phyloP scores from a whole-genome alignment of 441 rosid genomes.

The Populus hybrid region DNA sequence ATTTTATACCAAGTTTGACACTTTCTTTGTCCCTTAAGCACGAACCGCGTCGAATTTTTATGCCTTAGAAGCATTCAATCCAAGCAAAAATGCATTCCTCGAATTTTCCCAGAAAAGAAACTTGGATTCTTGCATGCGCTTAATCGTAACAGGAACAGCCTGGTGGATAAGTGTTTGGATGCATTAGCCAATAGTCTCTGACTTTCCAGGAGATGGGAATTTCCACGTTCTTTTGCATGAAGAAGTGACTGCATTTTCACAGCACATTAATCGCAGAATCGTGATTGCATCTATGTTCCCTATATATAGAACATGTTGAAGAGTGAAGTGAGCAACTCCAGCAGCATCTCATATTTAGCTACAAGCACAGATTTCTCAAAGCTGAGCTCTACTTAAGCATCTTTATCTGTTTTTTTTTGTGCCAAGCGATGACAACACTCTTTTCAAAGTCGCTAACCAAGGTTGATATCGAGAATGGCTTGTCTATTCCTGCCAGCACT shows the following conservation, averaged over 20 bases:
- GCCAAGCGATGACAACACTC: not conserved
- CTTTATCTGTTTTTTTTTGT: too few relatives aligned
- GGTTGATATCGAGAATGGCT: not conserved
- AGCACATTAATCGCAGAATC: not conserved
- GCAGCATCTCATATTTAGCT: not conserved
- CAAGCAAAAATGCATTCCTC: not conserved
- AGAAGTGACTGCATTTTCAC: not conserved
- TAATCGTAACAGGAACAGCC: not conserved
- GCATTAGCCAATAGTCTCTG: not conserved
- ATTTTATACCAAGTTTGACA: not conserved
- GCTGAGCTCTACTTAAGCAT: too few relatives aligned
- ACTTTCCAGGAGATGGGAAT: not conserved
- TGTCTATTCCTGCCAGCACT: not conserved
- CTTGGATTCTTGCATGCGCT: too few relatives aligned
- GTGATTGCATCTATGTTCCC: not conserved
- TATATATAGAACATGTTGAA: not conserved
- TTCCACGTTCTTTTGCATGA: not conserved
- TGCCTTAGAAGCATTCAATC: not conserved
- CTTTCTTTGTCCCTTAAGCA: not conserved
- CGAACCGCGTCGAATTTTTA: not conserved
- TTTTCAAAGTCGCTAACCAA: constrained; percentile 9
- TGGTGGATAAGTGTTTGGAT: not conserved
- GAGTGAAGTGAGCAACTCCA: not conserved
- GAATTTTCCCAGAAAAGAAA: not conserved
- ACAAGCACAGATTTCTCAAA: not conserved